A percentile compares a stretch with the other conserved stretches of the same genome.
These are phyloP conservation scores for Takashimella koratensis DNA, from an alignment of 1,284 basidiomycete species.

Conservation along the genomic window DNA sequence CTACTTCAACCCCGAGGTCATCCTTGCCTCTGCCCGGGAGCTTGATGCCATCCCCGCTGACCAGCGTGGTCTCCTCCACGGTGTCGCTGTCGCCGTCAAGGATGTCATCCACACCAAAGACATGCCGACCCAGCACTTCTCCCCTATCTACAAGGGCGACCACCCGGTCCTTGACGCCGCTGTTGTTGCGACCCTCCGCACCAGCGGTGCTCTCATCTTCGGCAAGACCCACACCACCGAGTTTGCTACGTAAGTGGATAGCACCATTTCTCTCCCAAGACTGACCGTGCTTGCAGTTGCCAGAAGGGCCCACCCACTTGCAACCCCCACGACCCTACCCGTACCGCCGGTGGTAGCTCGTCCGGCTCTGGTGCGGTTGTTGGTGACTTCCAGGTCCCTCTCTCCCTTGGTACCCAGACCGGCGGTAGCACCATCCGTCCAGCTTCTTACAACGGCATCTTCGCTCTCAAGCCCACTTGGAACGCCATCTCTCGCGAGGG, in stretches of 20 bases:
- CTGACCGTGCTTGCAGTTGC: background rate
- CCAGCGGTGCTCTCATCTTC: slow-evolving; percentile 35
- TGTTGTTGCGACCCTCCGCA: slow-evolving; percentile 21
- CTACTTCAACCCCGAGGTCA: slow-evolving; percentile 24
- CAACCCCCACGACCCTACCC: slow-evolving; percentile 30
- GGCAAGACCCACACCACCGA: slow-evolving; percentile 42
- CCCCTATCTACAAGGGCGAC: slow-evolving; percentile 25
- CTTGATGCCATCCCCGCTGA: slow-evolving; percentile 29
- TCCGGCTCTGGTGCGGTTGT: slow-evolving; percentile 40
- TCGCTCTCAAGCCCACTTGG: slow-evolving; percentile 39
- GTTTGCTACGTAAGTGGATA: slow-evolving; percentile 32
- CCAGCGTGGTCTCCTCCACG: slow-evolving; percentile 30
- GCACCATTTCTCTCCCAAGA: too few species aligned
- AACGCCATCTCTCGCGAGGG: slow-evolving; percentile 38
- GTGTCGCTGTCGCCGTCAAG: slow-evolving; percentile 33
- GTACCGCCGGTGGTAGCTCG: slow-evolving; percentile 35
- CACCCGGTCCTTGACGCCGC: slow-evolving; percentile 26
- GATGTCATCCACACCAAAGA: slow-evolving; percentile 33
- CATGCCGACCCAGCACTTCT: slow-evolving; percentile 35
- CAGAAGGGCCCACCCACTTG: slow-evolving; percentile 23
- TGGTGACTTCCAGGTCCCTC: slow-evolving; percentile 33
- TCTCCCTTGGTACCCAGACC: slow-evolving; percentile 33
- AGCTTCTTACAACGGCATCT: slow-evolving; percentile 39
- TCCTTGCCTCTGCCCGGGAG: slow-evolving; percentile 21
- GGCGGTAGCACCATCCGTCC: slow-evolving; percentile 34